phyloP scores from a whole-genome alignment of 164 flowering plant genomes.

The Piper longum region DNA sequence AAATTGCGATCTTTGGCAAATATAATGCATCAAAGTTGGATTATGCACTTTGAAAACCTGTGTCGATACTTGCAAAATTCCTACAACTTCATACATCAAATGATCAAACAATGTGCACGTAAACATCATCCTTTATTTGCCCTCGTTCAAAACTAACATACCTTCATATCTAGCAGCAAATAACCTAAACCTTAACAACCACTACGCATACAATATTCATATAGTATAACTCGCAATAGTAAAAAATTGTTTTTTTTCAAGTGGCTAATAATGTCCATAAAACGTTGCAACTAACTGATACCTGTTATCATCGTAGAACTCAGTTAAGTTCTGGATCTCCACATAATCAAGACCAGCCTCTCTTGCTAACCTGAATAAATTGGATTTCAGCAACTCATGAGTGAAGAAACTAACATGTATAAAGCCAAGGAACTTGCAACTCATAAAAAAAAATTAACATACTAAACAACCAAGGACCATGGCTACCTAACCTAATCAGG shows the following conservation, averaged over 20 bases:
- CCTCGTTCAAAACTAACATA: too few relatives aligned
- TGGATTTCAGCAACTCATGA: neutral
- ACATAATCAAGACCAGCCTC: slow-evolving; percentile 93
- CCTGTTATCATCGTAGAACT: slow-evolving; percentile 97
- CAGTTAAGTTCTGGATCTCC: slow-evolving; percentile 88
- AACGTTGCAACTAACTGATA: slow-evolving; percentile 5
- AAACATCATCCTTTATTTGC: too few relatives aligned
- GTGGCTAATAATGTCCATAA: too few relatives aligned
- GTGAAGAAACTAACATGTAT: neutral
- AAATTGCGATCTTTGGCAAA: slow-evolving; percentile 46
- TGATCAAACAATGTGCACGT: too few relatives aligned
- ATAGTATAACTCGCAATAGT: too few relatives aligned
- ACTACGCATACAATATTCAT: too few relatives aligned
- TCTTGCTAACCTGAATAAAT: slow-evolving; percentile 69
- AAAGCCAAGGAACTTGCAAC: neutral
- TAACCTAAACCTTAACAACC: too few relatives aligned
- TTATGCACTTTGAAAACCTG: neutral
- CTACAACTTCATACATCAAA: too few relatives aligned
- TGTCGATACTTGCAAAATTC: neutral
- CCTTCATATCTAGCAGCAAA: too few relatives aligned
- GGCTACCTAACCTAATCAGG: slow-evolving; percentile 53
- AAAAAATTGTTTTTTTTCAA: too few relatives aligned
- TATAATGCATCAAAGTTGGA: neutral
- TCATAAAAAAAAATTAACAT: neutral
- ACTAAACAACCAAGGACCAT: neutral